These are phyloP conservation scores for Cryptococcus maquisensis DNA, from an alignment of 1,284 basidiomycete species.

Conservation along the genomic window DNA sequence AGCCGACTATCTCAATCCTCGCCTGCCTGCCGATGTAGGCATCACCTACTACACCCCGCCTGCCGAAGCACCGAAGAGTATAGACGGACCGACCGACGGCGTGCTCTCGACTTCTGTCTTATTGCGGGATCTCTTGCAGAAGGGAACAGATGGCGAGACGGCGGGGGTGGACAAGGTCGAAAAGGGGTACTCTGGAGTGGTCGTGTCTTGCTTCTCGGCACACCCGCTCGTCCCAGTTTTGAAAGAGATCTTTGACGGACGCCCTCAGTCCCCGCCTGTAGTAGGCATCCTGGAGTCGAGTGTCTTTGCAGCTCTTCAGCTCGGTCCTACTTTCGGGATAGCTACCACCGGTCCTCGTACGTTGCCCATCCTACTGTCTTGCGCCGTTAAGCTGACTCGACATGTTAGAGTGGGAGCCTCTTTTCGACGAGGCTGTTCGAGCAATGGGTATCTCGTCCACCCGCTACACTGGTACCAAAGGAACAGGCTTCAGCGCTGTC, in stretches of 20 bases:
- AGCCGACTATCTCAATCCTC: neutral
- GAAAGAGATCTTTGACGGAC: neutral
- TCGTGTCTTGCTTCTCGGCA: constrained; percentile 15
- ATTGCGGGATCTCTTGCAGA: constrained; percentile 4
- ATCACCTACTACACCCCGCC: constrained; percentile 16
- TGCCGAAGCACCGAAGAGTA: constrained; percentile 2
- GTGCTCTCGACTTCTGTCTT: constrained; percentile 10
- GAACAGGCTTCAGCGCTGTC: constrained; percentile 18
- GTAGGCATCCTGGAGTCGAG: constrained; percentile 14
- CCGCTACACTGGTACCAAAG: constrained; percentile 16
- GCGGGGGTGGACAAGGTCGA: neutral
- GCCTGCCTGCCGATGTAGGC: constrained; percentile 1
- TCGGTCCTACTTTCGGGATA: constrained; percentile 14
- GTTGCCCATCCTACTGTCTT: neutral
- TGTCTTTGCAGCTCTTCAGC: constrained; percentile 6
- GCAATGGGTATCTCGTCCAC: constrained; percentile 3
- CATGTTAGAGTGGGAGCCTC: constrained; percentile 13
- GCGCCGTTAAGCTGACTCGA: neutral
- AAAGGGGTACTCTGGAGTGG: constrained; percentile 6
- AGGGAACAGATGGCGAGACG: neutral
- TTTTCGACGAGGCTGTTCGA: constrained; percentile 14
- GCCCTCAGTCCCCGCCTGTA: neutral
- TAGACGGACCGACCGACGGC: constrained; percentile 13
- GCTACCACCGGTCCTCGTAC: constrained; percentile 16
- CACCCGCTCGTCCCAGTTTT: constrained; percentile 13